phyloP scores from a whole-genome alignment of 108 stramenopile species.

The Schizochytrium sp. region DNA sequence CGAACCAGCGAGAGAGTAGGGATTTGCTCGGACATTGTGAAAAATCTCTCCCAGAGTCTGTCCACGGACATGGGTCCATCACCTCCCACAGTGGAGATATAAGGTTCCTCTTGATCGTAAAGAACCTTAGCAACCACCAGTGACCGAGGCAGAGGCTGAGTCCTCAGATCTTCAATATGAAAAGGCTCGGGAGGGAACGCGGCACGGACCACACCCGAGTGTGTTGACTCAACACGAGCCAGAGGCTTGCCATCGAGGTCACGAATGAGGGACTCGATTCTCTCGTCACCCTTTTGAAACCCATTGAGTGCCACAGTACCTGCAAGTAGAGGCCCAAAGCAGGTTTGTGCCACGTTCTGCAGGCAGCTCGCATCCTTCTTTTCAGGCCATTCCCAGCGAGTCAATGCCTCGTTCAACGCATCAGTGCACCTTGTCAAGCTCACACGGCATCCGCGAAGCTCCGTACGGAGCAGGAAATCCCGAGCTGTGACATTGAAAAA shows the following conservation, averaged over 20 bases:
- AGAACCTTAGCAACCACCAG: constrained; percentile 1
- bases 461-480: constrained; percentile 15
- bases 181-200: constrained; percentile 8
- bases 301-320: constrained; percentile 19
- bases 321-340: constrained; percentile 4
- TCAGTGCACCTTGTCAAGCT: constrained; percentile 28
- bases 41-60: constrained; percentile 27
- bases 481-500: not conserved
- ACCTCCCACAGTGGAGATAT: not conserved
- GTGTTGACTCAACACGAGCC: constrained; percentile 4
- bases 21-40: constrained; percentile 32
- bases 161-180: not conserved
- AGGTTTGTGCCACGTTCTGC: not conserved
- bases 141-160: not conserved
- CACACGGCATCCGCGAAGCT: constrained; percentile 38
- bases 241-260: not conserved
- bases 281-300: constrained; percentile 3
- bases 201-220: constrained; percentile 1
- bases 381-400: constrained; percentile 2
- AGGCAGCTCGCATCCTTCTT: not conserved
- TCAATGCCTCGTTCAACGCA: not conserved
- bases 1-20: constrained; percentile 16
- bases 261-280: not conserved
- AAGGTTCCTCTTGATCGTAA: not conserved
- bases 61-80: not conserved